Percentiles rank a stretch among this genome's conserved stretches.
These are phyloP conservation scores for Taphrina wiesneri DNA, from an alignment of 1,139 yeast species.

Conservation along the genomic window DNA sequence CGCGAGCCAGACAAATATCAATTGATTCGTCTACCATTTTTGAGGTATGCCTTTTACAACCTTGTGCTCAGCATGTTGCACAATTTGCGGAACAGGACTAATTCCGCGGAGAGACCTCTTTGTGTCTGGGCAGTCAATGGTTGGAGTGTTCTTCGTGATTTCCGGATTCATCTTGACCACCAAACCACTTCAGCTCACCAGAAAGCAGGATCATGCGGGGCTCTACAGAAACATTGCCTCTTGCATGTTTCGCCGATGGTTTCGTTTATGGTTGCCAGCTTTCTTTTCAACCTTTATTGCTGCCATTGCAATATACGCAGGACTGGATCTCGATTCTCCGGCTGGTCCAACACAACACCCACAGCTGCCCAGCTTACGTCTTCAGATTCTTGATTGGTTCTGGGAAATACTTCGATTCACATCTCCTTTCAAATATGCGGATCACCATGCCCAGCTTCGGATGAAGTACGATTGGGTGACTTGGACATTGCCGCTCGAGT, in stretches of 20 bases:
- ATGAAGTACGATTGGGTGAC: conserved; percentile 15
- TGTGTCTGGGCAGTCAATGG: conserved; percentile 24
- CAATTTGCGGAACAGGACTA: neutral
- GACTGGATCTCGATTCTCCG: neutral
- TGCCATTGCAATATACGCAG: neutral
- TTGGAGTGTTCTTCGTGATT: conserved; percentile 21
- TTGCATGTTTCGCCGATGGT: conserved; percentile 3
- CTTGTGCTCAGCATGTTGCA: neutral
- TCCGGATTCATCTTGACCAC: conserved; percentile 12
- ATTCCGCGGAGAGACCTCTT: neutral
- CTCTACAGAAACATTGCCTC: neutral
- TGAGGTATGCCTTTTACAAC: neutral
- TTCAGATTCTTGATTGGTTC: conserved; percentile 4
- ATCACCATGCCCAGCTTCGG: neutral
- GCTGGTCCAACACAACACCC: neutral
- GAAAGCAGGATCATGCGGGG: neutral
- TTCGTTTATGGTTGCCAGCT: conserved; percentile 12
- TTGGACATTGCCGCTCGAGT: conserved; percentile 23
- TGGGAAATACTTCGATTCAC: neutral
- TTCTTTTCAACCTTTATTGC: conserved; percentile 10
- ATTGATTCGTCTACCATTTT: neutral
- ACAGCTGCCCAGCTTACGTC: neutral
- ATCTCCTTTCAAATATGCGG: neutral
- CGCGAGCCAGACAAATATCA: neutral
- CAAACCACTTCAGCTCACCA: conserved; percentile 3